These are phyloP conservation scores for Babesia ovata DNA, from an alignment of 169 alveolate genomes.

Conservation along the genomic window DNA sequence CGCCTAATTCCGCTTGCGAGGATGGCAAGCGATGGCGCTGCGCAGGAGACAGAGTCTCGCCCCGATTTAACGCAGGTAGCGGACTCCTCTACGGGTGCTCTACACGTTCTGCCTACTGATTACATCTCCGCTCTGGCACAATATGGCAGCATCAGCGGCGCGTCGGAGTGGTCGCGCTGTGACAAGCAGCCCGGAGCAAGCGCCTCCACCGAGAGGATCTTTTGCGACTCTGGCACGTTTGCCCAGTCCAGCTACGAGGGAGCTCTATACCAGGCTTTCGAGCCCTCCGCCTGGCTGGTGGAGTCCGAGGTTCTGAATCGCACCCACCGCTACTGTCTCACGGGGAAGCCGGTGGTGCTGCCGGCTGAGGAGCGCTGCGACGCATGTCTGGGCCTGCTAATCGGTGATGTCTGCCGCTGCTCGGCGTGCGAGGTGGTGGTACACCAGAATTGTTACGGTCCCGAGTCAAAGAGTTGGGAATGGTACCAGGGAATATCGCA, in stretches of 20 bases:
- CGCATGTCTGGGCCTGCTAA: conserved; percentile 34
- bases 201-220: neutral
- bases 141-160: conserved; percentile 23
- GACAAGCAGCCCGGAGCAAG: conserved; percentile 1
- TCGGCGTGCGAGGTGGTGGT: conserved; percentile 9
- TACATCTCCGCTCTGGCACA: conserved; percentile 61
- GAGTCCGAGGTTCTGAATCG: conserved; percentile 3
- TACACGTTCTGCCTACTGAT: conserved; percentile 29
- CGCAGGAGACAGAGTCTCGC: neutral
- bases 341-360: neutral
- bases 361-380: conserved; percentile 32
- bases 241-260: neutral
- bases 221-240: neutral
- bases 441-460: conserved; percentile 10
- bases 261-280: conserved; percentile 1
- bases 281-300: neutral
- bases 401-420: neutral
- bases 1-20: neutral
- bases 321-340: neutral
- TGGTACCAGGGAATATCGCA: too few species aligned
- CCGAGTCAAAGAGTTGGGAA: neutral
- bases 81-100: neutral
- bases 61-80: neutral
- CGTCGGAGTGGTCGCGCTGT: conserved; percentile 5
- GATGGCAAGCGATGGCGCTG: neutral